Evolutionary conservation across 352 stramenopile species (phyloP).

Genomic region (Phytophthora sp.): DNA sequence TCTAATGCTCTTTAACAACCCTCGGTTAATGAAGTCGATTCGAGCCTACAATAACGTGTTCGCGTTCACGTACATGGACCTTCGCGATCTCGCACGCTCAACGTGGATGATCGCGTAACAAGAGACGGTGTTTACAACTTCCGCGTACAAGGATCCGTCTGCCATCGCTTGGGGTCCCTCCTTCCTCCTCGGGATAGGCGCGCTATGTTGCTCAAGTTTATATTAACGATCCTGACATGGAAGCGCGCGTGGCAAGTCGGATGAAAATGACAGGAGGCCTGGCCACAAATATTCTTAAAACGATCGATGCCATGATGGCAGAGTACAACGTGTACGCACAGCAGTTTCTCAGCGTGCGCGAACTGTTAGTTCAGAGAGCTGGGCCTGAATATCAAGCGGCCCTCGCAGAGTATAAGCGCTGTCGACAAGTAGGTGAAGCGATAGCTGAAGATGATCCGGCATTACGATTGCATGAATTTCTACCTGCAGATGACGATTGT

Average conservation of each 20-base stretch:
- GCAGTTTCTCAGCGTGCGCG: background rate
- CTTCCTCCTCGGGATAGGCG: background rate
- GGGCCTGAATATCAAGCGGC: background rate
- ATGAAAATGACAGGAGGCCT: conserved; percentile 1
- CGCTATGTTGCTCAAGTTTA: conserved; percentile 18
- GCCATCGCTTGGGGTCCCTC: conserved; percentile 1
- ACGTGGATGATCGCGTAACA: conserved; percentile 1
- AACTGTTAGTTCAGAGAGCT: background rate
- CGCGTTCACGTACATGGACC: background rate
- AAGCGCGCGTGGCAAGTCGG: background rate
- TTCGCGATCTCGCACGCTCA: background rate
- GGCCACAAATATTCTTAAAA: background rate
- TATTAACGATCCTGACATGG: conserved; percentile 12
- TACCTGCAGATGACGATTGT: background rate
- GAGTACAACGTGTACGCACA: conserved; percentile 6
- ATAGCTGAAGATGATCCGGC: background rate
- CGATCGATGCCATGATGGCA: conserved; percentile 1
- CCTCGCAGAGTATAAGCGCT: background rate
- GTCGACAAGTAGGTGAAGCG: background rate
- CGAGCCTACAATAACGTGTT: background rate
- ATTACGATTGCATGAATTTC: background rate
- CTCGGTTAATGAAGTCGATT: background rate
- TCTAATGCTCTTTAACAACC: background rate
- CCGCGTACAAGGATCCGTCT: background rate
- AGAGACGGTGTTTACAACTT: conserved; percentile 3